phyloP scores from a whole-genome alignment of 805 yeast species.

The Wickerhamomyces xylosicus region DNA sequence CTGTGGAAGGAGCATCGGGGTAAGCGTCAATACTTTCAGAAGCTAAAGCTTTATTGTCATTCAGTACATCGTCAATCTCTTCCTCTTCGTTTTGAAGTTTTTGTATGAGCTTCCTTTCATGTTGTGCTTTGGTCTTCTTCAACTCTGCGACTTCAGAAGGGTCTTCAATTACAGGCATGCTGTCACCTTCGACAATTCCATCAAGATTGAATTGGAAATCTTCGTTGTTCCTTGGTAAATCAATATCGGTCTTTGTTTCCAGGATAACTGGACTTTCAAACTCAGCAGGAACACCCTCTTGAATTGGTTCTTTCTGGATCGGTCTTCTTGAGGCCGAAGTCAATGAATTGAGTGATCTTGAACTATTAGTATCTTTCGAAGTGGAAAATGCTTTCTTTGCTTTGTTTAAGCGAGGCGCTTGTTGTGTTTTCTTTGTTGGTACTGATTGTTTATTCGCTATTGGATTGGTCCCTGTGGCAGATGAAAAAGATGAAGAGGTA shows the following conservation, averaged over 20 bases:
- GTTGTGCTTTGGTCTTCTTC: not conserved
- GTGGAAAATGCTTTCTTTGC: not conserved
- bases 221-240: not conserved
- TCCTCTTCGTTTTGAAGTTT: not conserved
- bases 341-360: not conserved
- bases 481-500: not conserved
- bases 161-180: not conserved
- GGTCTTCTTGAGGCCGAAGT: not conserved
- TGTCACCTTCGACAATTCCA: not conserved
- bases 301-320: not conserved
- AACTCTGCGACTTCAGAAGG: not conserved
- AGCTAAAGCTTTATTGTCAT: not conserved
- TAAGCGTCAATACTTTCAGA: slow-evolving; percentile 6
- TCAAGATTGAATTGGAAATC: not conserved
- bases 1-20: slow-evolving; percentile 17
- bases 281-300: not conserved
- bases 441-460: not conserved
- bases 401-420: too few species aligned
- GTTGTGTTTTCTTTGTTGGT: too few species aligned
- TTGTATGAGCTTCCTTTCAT: not conserved
- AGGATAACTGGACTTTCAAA: not conserved
- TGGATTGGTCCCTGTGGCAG: slow-evolving; percentile 4
- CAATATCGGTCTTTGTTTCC: not conserved
- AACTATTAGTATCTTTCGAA: not conserved
- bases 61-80: not conserved